A percentile compares a stretch with the other conserved stretches of the same genome.
Conservation (phyloP, 371 early-diverging fungal genomes). For the Parasitella parasitica region DNA sequence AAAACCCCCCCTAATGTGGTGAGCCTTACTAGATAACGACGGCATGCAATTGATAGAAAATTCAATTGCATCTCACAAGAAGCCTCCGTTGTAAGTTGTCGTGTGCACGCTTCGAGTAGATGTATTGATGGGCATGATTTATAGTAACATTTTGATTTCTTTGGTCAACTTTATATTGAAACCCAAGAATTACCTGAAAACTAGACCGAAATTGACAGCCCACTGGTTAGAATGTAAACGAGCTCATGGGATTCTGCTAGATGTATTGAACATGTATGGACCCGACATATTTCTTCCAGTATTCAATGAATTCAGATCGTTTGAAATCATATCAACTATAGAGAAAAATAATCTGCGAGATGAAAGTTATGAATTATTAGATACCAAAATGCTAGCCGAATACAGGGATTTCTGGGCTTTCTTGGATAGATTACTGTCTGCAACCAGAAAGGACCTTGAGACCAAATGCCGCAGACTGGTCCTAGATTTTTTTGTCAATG, state of each 20-base stretch:
- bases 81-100: constrained; percentile 20
- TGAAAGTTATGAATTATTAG: constrained; percentile 9
- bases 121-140: neutral
- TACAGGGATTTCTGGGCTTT: constrained; percentile 21
- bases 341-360: neutral
- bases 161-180: constrained; percentile 18
- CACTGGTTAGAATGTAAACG: constrained; percentile 20
- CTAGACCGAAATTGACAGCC: neutral
- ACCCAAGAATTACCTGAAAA: constrained; percentile 4
- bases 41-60: constrained; percentile 28
- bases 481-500: constrained; percentile 19
- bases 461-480: constrained; percentile 10
- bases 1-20: too few relatives aligned
- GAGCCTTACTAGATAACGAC: constrained; percentile 11
- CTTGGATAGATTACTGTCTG: neutral
- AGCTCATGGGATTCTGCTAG: constrained; percentile 14
- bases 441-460: neutral
- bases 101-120: neutral
- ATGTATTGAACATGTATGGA: constrained; percentile 18
- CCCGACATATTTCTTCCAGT: constrained; percentile 11
- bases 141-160: constrained; percentile 9
- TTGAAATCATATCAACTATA: neutral
- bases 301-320: constrained; percentile 17
- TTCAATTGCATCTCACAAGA: constrained; percentile 14
- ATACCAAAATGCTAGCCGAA: constrained; percentile 4